Conservation (phyloP, 352 stramenopile species). For the Globisporangium acanthophoron region DNA sequence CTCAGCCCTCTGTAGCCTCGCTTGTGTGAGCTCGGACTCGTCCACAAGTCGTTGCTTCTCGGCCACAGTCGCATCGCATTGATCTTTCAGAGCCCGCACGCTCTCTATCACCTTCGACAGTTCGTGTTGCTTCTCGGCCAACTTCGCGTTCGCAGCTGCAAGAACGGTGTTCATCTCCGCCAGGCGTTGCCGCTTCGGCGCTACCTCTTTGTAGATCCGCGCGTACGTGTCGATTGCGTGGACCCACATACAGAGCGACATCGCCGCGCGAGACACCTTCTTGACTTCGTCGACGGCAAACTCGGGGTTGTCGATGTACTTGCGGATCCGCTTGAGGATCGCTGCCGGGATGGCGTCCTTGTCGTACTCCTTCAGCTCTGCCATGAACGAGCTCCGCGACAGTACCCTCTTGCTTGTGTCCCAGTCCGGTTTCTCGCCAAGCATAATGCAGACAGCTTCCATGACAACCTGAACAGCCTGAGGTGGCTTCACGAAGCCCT, state of each 20-base stretch:
- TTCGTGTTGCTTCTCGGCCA: slow-evolving; percentile 65
- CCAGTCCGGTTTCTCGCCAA: slow-evolving; percentile 81
- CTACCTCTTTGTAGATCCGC: slow-evolving; percentile 66
- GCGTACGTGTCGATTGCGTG: slow-evolving; percentile 82
- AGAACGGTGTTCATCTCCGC: slow-evolving; percentile 74
- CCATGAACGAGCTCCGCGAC: slow-evolving; percentile 68
- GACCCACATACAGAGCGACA: slow-evolving; percentile 88
- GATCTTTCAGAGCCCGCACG: slow-evolving; percentile 45
- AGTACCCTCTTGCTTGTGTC: slow-evolving; percentile 80
- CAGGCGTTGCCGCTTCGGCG: slow-evolving; percentile 63
- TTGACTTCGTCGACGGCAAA: slow-evolving; percentile 81
- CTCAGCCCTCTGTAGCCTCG: slow-evolving; percentile 47
- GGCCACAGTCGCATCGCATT: slow-evolving; percentile 50
- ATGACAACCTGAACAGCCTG: slow-evolving; percentile 83
- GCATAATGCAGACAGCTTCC: slow-evolving; percentile 86
- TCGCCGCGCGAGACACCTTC: slow-evolving; percentile 73
- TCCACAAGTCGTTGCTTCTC: slow-evolving; percentile 65
- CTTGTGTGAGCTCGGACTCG: slow-evolving; percentile 58
- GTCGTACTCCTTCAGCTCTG: slow-evolving; percentile 83
- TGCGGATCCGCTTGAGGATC: slow-evolving; percentile 70
- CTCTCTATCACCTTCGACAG: slow-evolving; percentile 48
- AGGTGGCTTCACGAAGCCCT: slow-evolving; percentile 81
- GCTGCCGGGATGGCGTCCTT: slow-evolving; percentile 63
- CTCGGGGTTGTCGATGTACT: slow-evolving; percentile 82
- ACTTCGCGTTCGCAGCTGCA: slow-evolving; percentile 58